Conservation (phyloP, 495 filamentous ascomycete genomes). For the Penicillium odoratum region DNA sequence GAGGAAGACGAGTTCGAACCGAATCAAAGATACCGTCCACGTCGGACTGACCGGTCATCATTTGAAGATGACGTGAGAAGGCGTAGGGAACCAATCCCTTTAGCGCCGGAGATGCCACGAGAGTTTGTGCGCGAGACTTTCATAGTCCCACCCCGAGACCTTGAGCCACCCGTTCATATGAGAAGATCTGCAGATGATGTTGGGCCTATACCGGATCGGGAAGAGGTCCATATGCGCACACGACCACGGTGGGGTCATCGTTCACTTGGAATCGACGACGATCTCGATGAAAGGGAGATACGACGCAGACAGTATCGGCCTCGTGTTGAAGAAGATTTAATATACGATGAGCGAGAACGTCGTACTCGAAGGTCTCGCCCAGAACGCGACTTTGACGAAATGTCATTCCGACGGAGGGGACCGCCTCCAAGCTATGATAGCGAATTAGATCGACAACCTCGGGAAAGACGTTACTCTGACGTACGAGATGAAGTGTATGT, state of each 20-base stretch:
- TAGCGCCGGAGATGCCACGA: conserved; percentile 30
- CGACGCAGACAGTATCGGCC: conserved; percentile 16
- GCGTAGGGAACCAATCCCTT: conserved; percentile 29
- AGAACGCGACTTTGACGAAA: conserved; percentile 29
- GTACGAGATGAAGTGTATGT: conserved; percentile 22
- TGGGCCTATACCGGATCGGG: conserved; percentile 24
- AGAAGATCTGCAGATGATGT: conserved; percentile 27
- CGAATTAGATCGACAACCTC: conserved; percentile 32
- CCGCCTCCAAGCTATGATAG: conserved; percentile 22
- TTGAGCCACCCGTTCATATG: conserved; percentile 19
- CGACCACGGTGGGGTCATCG: conserved; percentile 11
- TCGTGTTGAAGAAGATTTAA: conserved; percentile 35
- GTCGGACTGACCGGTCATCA: conserved; percentile 20
- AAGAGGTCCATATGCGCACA: conserved; percentile 30
- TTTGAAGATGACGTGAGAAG: conserved; percentile 25
- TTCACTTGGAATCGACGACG: conserved; percentile 23
- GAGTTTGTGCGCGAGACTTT: conserved; percentile 28
- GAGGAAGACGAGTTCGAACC: conserved; percentile 31
- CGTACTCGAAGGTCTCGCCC: conserved; percentile 16
- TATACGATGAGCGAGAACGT: conserved; percentile 30
- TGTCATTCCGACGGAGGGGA: conserved; percentile 25
- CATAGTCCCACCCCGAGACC: conserved; percentile 19
- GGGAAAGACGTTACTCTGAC: conserved; percentile 19
- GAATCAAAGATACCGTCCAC: conserved; percentile 25
- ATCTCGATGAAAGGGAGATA: conserved; percentile 19